A percentile compares a stretch with the other conserved stretches of the same genome.
phyloP scores from a whole-genome alignment of 2,329 filamentous ascomycete genomes.

The Alternaria consortialis region DNA sequence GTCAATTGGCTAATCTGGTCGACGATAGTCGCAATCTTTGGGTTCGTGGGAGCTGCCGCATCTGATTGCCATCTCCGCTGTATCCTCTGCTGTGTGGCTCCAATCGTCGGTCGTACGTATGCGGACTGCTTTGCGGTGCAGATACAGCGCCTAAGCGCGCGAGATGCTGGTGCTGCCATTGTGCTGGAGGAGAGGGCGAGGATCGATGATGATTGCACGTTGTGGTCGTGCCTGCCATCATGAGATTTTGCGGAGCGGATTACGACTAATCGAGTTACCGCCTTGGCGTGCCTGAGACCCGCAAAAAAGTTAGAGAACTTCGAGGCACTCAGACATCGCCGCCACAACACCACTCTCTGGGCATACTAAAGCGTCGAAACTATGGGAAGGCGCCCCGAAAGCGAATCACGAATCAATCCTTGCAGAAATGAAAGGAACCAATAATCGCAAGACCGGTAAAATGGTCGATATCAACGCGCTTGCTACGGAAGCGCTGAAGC shows the following conservation, averaged over 20 bases:
- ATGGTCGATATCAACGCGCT: constrained; percentile 40
- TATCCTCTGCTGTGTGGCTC: constrained; percentile 48
- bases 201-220: constrained; percentile 29
- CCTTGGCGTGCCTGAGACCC: constrained; percentile 30
- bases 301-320: constrained; percentile 40
- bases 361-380: constrained; percentile 42
- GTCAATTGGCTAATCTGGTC: constrained; percentile 99
- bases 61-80: constrained; percentile 88
- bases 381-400: constrained; percentile 48
- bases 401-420: constrained; percentile 18
- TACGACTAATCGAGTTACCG: constrained; percentile 36
- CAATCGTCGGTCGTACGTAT: constrained; percentile 44
- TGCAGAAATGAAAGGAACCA: constrained; percentile 30
- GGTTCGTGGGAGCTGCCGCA: constrained; percentile 70
- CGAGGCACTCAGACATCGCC: constrained; percentile 16
- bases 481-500: constrained; percentile 61
- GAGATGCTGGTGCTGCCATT: constrained; percentile 58
- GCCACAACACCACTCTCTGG: constrained; percentile 28
- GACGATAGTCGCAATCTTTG: constrained; percentile 94
- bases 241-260: constrained; percentile 43
- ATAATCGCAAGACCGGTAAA: constrained; percentile 29
- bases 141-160: constrained; percentile 56
- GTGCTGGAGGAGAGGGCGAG: constrained; percentile 24
- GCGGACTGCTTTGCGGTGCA: constrained; percentile 43
- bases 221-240: constrained; percentile 28